Conservation (phyloP, 2,329 filamentous ascomycete genomes). For the Cladophialophora immunda region DNA sequence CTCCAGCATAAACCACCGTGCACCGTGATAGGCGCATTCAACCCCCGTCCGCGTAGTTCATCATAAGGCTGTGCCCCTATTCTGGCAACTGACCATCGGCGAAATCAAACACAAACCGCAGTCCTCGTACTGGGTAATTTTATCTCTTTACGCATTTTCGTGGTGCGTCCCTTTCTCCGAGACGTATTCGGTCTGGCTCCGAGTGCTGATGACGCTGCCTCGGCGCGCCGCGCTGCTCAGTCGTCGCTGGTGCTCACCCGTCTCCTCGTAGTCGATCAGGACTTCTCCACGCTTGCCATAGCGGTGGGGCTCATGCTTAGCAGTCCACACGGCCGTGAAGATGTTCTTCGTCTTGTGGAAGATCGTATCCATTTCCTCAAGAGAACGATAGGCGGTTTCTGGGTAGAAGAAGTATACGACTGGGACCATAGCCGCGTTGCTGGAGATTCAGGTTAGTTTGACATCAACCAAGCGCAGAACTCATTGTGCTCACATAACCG, state of each 20-base stretch:
- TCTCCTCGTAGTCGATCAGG: slow-evolving; percentile 61
- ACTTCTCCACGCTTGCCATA: slow-evolving; percentile 68
- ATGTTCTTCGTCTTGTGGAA: slow-evolving; percentile 64
- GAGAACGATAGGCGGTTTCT: slow-evolving; percentile 65
- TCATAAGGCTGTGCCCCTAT: neutral
- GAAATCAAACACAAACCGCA: neutral
- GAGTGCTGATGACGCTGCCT: slow-evolving; percentile 27
- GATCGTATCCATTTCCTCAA: slow-evolving; percentile 76
- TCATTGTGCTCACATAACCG: slow-evolving; percentile 67
- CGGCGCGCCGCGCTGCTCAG: slow-evolving; percentile 30
- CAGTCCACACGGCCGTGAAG: slow-evolving; percentile 60
- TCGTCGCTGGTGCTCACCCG: slow-evolving; percentile 52
- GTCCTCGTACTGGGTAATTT: neutral
- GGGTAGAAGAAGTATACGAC: slow-evolving; percentile 69
- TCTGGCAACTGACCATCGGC: neutral
- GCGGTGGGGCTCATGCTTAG: slow-evolving; percentile 61
- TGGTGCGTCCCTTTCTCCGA: slow-evolving; percentile 25
- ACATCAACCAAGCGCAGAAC: neutral
- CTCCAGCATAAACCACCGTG: neutral
- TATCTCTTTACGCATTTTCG: slow-evolving; percentile 4
- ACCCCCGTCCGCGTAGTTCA: neutral
- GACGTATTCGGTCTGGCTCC: slow-evolving; percentile 5
- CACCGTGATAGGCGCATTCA: neutral
- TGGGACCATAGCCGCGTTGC: slow-evolving; percentile 64
- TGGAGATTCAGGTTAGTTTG: slow-evolving; percentile 37